Conservation (phyloP, 352 stramenopile species). For the Phytophthora sansomeana region DNA sequence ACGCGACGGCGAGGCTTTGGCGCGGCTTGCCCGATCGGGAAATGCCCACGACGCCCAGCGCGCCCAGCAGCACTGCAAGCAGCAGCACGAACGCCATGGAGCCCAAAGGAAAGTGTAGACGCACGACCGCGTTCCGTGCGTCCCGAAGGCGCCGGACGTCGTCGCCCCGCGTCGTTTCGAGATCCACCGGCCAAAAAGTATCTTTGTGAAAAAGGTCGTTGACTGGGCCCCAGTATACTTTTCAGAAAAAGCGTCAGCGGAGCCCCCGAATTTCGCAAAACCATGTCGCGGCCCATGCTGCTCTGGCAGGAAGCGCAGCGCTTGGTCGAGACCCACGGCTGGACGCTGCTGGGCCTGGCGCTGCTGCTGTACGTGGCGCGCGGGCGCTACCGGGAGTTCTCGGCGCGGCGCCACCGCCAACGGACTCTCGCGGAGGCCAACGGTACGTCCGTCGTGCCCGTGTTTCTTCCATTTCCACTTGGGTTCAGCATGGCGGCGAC, state of each 20-base stretch:
- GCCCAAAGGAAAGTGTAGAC: slow-evolving; percentile 9
- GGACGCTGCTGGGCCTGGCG: slow-evolving; percentile 49
- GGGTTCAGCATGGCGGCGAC: slow-evolving; percentile 12
- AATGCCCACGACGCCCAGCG: slow-evolving; percentile 27
- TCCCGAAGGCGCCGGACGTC: slow-evolving; percentile 26
- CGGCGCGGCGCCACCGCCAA: slow-evolving; percentile 37
- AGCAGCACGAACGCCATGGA: slow-evolving; percentile 17
- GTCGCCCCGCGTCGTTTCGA: slow-evolving; percentile 36
- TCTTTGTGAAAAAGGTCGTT: slow-evolving; percentile 18
- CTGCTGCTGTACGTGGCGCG: slow-evolving; percentile 40
- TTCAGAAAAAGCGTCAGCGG: slow-evolving; percentile 29
- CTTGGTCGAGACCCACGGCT: slow-evolving; percentile 61
- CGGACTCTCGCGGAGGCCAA: slow-evolving; percentile 54
- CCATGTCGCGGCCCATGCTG: slow-evolving; percentile 3
- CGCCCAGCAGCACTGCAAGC: slow-evolving; percentile 14
- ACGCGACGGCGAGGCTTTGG: slow-evolving; percentile 17
- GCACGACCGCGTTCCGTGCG: slow-evolving; percentile 10
- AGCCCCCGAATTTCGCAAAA: slow-evolving; percentile 21
- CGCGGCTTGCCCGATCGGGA: slow-evolving; percentile 32
- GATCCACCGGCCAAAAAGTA: slow-evolving; percentile 33
- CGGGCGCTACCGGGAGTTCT: slow-evolving; percentile 40
- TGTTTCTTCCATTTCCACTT: slow-evolving; percentile 17
- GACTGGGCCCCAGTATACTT: slow-evolving; percentile 32
- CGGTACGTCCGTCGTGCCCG: slow-evolving; percentile 40
- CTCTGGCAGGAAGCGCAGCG: slow-evolving; percentile 39